A percentile compares a stretch with the other conserved stretches of the same genome.
Conservation (phyloP, 2,329 filamentous ascomycete species). For the Paecilomyces niveus region DNA sequence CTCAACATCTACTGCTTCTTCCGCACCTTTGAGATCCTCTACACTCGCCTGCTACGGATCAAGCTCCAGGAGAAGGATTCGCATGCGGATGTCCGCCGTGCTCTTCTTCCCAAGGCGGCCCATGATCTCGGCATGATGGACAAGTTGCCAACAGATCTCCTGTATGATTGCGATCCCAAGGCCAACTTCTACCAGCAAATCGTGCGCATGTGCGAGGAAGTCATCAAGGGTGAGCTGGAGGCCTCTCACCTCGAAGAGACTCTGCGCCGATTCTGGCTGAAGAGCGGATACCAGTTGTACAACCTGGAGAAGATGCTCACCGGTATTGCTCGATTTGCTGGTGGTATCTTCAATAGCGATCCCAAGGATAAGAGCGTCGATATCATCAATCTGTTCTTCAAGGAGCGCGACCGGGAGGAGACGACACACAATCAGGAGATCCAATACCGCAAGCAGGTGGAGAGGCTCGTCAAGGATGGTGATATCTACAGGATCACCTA, state of each 20-base stretch:
- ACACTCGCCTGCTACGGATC: conserved; percentile 72
- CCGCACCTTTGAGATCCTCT: conserved; percentile 85
- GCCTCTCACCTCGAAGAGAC: conserved; percentile 81
- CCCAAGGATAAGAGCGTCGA: conserved; percentile 90
- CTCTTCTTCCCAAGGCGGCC: conserved; percentile 70
- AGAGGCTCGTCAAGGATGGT: conserved; percentile 86
- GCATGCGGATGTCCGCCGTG: conserved; percentile 63
- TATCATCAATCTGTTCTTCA: conserved; percentile 78
- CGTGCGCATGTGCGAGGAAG: conserved; percentile 77
- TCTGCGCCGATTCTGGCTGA: conserved; percentile 83
- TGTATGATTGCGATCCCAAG: conserved; percentile 55
- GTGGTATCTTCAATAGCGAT: conserved; percentile 77
- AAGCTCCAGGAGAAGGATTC: conserved; percentile 73
- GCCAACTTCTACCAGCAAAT: conserved; percentile 81
- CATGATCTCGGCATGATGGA: conserved; percentile 76
- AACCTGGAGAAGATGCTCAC: conserved; percentile 83
- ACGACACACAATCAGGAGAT: conserved; percentile 88
- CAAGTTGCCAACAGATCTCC: conserved; percentile 68
- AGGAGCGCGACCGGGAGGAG: conserved; percentile 71
- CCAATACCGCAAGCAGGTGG: conserved; percentile 81
- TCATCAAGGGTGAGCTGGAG: conserved; percentile 74
- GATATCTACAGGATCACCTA: conserved; percentile 87
- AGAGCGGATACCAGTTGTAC: conserved; percentile 88
- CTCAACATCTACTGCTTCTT: conserved; percentile 91
- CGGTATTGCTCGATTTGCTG: conserved; percentile 70